Percentiles rank a stretch among this genome's conserved stretches.
Evolutionary conservation across 2,329 filamentous ascomycete genomes (phyloP).

Genomic region (Colletotrichum zoysiae): DNA sequence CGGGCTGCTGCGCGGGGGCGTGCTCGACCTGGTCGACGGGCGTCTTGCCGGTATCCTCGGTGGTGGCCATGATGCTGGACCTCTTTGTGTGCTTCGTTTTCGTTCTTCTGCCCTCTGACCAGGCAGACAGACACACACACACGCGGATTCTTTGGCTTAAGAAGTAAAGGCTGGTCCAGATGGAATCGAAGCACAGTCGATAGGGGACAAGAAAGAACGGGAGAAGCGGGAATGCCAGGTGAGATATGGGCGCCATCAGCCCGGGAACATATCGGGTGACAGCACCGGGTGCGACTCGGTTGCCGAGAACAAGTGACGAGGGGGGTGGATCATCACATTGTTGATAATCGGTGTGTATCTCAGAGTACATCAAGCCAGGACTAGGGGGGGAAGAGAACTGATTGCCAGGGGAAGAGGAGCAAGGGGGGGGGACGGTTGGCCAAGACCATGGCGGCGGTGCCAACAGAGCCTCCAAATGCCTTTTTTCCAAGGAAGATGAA

Average conservation of each 20-base stretch:
- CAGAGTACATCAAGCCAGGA: slow-evolving; percentile 16
- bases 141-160: neutral
- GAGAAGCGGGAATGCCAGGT: slow-evolving; percentile 1
- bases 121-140: neutral
- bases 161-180: slow-evolving; percentile 9
- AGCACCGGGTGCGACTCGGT: slow-evolving; percentile 12
- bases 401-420: neutral
- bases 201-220: neutral
- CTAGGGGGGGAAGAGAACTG: neutral
- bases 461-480: slow-evolving; percentile 9
- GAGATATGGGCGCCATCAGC: slow-evolving; percentile 19
- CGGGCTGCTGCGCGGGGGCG: slow-evolving; percentile 6
- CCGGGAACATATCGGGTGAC: slow-evolving; percentile 12
- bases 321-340: slow-evolving; percentile 11
- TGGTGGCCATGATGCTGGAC: slow-evolving; percentile 20
- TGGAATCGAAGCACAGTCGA: neutral
- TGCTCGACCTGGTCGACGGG: slow-evolving; percentile 37
- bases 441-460: neutral
- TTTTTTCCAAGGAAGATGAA: neutral
- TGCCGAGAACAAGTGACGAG: slow-evolving; percentile 23
- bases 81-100: neutral
- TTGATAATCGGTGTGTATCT: slow-evolving; percentile 2
- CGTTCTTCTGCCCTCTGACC: neutral
- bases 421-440: neutral
- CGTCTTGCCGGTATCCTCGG: slow-evolving; percentile 23